Evolutionary conservation across 2,329 filamentous ascomycete genomes (phyloP), one percentile per base, ranked within the genome.

Genomic region (Hypoxylon sp.): DNA sequence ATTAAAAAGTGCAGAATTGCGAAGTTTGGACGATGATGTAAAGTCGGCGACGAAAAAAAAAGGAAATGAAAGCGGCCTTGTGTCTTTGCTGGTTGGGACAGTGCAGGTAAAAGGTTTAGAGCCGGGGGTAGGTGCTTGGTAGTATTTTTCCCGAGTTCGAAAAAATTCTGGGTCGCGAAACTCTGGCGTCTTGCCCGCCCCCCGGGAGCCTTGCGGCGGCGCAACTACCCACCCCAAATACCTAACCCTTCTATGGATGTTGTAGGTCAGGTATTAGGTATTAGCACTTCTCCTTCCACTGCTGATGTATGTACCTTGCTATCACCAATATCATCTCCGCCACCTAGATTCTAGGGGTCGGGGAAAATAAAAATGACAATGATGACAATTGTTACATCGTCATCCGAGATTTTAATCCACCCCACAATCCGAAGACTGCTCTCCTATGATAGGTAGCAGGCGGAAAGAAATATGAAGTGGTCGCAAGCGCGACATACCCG

Each of bases 81-180:
- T 41, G 28, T 45, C 46, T 46, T 52, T 28, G 45, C 38, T 58
- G 59, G 46, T 61, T 65, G 52, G 32, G 46, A 53, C 34, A 23
- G 32, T 30, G 49, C 34, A 30, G 28, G 57, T 19, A n/a, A 53
- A 58, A 45, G 28, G 50, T 49, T 51, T 61, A 56, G 32, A 25
- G 34, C 59, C 55, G 51, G 58, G 58, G 63, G 46, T 56, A 38
- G 60, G 57, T 62, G 59, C 55, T 60, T 53, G 28, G 28, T 69
- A 49, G 68, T 62, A 45, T 57, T 32, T 50, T 61, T 60, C 49
- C 43, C 48, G 38, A 30, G 38, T 65, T 41, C 30, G 6, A 45
- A 53, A 68, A 68, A 60, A 46, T 66, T 71, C 60, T 68, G 71
- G 70, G 68, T 70, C 70, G 69, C 69, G 58, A 72, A 70, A 69